phyloP scores from a whole-genome alignment of 495 filamentous ascomycete genomes.

The Letharia lupina region DNA sequence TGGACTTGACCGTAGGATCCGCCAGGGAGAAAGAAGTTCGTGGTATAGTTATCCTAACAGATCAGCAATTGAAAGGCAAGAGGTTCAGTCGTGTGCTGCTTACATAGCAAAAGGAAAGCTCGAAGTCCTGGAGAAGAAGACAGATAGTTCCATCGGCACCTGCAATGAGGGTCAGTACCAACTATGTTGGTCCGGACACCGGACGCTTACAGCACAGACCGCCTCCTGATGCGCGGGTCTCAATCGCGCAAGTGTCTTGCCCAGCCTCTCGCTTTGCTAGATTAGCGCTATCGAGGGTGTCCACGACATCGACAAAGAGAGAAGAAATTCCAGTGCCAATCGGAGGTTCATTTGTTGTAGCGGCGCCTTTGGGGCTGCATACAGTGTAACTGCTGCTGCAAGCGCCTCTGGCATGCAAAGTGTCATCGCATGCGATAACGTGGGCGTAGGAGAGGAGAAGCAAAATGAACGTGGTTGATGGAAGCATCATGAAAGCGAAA shows the following conservation, averaged over 20 bases:
- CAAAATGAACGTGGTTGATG: neutral
- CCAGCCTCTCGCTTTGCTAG: slow-evolving; percentile 21
- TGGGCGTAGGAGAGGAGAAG: slow-evolving; percentile 1
- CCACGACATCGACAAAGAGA: slow-evolving; percentile 27
- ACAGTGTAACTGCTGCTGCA: slow-evolving; percentile 18
- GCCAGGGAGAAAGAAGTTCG: slow-evolving; percentile 35
- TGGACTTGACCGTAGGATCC: slow-evolving; percentile 33
- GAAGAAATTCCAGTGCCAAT: slow-evolving; percentile 25
- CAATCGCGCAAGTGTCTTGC: neutral
- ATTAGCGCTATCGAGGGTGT: slow-evolving; percentile 27
- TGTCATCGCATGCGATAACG: slow-evolving; percentile 1
- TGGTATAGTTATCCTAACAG: slow-evolving; percentile 36
- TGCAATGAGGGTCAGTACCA: slow-evolving; percentile 9
- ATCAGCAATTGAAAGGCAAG: neutral
- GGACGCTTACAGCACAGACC: slow-evolving; percentile 23
- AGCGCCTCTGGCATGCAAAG: slow-evolving; percentile 5
- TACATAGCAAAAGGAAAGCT: slow-evolving; percentile 34
- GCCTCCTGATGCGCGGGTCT: slow-evolving; percentile 20
- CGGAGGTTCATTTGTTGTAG: slow-evolving; percentile 23
- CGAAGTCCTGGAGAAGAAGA: slow-evolving; percentile 25
- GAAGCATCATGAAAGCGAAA: neutral
- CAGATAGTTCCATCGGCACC: slow-evolving; percentile 28
- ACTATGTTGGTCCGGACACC: neutral
- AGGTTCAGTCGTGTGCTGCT: neutral
- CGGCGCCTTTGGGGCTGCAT: slow-evolving; percentile 27